Base-by-base conservation (phyloP, 1,139 yeast genomes). In the Taiozyma sp. region DNA sequence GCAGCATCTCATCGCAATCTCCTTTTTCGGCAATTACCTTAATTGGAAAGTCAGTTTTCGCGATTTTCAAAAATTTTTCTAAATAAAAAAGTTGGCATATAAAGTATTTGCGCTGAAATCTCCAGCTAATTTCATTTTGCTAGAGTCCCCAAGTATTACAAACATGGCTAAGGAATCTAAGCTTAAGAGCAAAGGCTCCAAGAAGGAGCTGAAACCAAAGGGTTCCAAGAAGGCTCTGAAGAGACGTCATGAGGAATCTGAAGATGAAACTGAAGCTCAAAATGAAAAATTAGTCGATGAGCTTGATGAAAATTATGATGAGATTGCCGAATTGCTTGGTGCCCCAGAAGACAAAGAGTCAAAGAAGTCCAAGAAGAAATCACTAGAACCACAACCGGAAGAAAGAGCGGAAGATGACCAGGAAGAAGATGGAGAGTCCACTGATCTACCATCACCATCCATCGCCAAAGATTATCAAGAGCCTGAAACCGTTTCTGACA, bases 241-340 rank as follows among this genome's bases (percentile, higher is more conserved):
- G 49, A 61, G 64, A 57, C 54, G 54, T 45, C 62, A 51, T 48
- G 60, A 58, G 43, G 60, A 57, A 36, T 50, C 42, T 34, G 60
- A 47, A 24, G 74, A 67, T 16, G 67, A 61, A 42, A 50, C 49
- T 39, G 51, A 54, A 34, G 65, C 65, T 19, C 74, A 70, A 48
- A 75, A 72, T 48, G 80, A 76, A 51, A 67, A 73, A 53, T 63
- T 75, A 52, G 79, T 80, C 19, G 64, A 61, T 48, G 62, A 59
- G 47, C 53, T 60, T n/a, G 65, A 62, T 56, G 59, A 59, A 8
- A 82, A 81, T 51, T 80, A 76, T 58, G 80, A 74, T 54, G 85
- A 80, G 58, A 81, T 81, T 48, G 83, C 83, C 2, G 76, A 70
- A 45, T 68, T 80, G 52, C 68, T 81, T 52, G 84, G 61, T 27